Evolutionary conservation across 371 early-diverging fungal species (phyloP), one percentile per base, ranked within the genome.

Genomic region (Saksenaea oblongispora): DNA sequence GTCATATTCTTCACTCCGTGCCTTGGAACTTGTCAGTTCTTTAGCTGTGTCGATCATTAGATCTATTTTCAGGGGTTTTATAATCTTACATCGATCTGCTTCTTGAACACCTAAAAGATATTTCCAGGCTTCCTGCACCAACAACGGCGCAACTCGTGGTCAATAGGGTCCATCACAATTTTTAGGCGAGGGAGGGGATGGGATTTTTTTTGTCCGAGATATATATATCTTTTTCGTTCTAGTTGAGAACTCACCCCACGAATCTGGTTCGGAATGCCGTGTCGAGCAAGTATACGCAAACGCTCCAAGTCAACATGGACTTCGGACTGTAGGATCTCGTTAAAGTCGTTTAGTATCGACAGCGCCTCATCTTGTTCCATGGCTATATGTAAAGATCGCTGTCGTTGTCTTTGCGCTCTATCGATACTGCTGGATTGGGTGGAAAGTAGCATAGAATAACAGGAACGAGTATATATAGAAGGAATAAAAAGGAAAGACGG

Each of bases 81-180:
- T 31, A 24, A 65, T 80, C 82, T 76, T 85, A 89, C 92, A 89
- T 68, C 92, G 82, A 79, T 94, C 93, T 8, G 92, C 79, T 56
- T 86, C 82, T 69, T 90, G 87, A 10, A 93, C 88, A 28, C 90
- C 92, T n/a, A 95, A 83, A 56, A 95, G 78, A 63, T 85, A 93
- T 76, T 91, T 86, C 95, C 95, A 95, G 34, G 89, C 93, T 54
- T 90, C 90, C 87, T 88, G 42, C 42, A 41, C 42, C 42, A 41
- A 41, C 17, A 41, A 41, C 18, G 42, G 42, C 42, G 42, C 42
- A 41, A 41, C 17, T 41, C 42, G 80, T 54, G 53, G 42, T 41
- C 42, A 41, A 41, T 41, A 41, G 17, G 18, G 18, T 41, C 18
- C 13, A 41, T 14, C 42, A 41, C 3, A 41, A 17, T 0, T 14